Evolutionary conservation across 169 alveolate species (phyloP), one percentile per base, ranked within the genome.

Genomic region (Eimeria acervulina): DNA sequence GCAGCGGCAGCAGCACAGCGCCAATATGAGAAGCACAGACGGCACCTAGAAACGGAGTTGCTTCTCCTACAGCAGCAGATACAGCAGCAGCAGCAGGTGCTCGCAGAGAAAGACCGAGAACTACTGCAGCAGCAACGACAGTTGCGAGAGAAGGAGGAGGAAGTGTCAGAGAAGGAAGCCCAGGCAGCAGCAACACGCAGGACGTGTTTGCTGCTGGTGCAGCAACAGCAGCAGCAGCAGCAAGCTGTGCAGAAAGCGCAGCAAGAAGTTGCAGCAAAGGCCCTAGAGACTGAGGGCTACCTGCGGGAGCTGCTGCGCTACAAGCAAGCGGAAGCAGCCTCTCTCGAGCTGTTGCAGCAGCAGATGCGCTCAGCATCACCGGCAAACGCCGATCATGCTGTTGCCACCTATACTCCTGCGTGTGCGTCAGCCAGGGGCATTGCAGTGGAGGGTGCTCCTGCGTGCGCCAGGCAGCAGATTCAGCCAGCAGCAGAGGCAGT

Each of bases 241-340:
- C 68, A n/a, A 55, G 92, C 92, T 28, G 91, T 92, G 92, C 95
- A 92, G 38, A 26, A 15, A 36, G 95, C 95, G 70, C 95, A 92
- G 59, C 95, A 92, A 61, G 95, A 92, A 92, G 95, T 55, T 61
- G 89, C 89, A 66, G 91, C 88, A 47, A 92, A 80, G 21, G 95
- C 95, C 15, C 47, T 92, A 21, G 95, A 92, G 92, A 92, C 72
- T 15, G 95, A 92, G 63, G 83, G 95, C 17, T 92, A 92, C 70
- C 92, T 92, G 52, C 81, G 95, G 6, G 95, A 92, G 95, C 92
- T 92, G 51, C 85, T 92, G 92, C 89, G 92, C 33, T 80, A 92
- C 61, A 92, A 92, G 47, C 91, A 92, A 44, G 95, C 95, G 6
- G 95, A 92, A 44, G 95, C 95, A 17, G 74, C 92, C 26, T 83